A percentile compares a stretch with the other conserved stretches of the same genome.
These are phyloP conservation scores for Pseudogymnoascus sp. DNA, from an alignment of 2,329 filamentous ascomycete genomes.

Conservation along the genomic window DNA sequence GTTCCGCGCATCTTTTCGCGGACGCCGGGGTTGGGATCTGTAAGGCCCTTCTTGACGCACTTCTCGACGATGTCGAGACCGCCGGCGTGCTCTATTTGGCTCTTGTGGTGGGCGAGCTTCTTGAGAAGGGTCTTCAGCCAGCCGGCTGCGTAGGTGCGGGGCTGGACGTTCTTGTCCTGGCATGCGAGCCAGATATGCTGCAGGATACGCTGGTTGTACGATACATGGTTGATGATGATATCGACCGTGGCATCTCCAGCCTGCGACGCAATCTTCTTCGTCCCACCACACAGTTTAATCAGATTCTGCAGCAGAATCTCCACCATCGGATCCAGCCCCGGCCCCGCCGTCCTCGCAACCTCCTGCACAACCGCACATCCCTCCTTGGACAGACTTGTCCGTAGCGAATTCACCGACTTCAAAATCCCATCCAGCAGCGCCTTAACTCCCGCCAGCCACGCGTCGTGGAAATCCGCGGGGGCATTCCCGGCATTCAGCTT, in stretches of 20 bases:
- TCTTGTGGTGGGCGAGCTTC: conserved; percentile 70
- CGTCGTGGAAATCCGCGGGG: conserved; percentile 62
- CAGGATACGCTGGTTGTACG: conserved; percentile 72
- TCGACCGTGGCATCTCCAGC: conserved; percentile 77
- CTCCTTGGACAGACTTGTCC: conserved; percentile 84
- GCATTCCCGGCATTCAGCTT: conserved; percentile 77
- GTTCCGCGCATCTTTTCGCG: conserved; percentile 77
- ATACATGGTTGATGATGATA: conserved; percentile 66
- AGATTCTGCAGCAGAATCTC: conserved; percentile 84
- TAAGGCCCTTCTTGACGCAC: conserved; percentile 79
- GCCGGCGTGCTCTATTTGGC: conserved; percentile 73
- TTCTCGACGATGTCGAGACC: conserved; percentile 79
- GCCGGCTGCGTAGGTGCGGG: conserved; percentile 65
- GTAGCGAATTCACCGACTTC: conserved; percentile 72
- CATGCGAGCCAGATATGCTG: conserved; percentile 76
- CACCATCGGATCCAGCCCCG: conserved; percentile 77
- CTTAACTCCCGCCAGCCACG: conserved; percentile 64
- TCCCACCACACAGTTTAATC: conserved; percentile 79
- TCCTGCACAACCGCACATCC: conserved; percentile 81
- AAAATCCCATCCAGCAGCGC: conserved; percentile 76
- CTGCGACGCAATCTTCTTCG: conserved; percentile 87
- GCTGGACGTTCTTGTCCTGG: conserved; percentile 89
- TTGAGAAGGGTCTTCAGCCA: conserved; percentile 81
- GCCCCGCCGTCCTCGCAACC: conserved; percentile 64
- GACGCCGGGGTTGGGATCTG: conserved; percentile 82